Evolutionary conservation across 257 asterid species (phyloP).

Genomic region (Solanum medicagineum): DNA sequence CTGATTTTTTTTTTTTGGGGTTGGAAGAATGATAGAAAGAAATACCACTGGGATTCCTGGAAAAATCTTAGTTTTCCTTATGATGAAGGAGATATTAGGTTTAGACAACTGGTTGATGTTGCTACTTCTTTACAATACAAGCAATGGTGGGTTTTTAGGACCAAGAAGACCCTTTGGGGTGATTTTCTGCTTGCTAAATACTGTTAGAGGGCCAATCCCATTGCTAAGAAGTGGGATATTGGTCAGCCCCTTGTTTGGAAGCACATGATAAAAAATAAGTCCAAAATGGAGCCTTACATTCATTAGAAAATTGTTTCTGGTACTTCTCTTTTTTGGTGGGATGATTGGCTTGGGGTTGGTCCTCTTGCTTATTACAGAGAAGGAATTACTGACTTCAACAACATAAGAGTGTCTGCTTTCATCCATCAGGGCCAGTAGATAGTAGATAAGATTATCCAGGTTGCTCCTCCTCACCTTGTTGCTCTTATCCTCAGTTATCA

Average conservation of each 20-base stretch:
- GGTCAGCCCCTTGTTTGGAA: accelerated
- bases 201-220: too few species aligned
- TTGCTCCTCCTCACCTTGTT: too few species aligned
- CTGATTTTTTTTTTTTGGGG: too few species aligned
- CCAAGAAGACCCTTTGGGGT: background rate
- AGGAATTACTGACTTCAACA: accelerated
- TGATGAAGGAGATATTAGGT: accelerated
- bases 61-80: too few species aligned
- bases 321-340: background rate
- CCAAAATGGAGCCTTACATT: accelerated
- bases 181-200: too few species aligned
- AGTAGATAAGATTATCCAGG: too few species aligned
- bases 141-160: background rate
- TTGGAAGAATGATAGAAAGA: too few species aligned
- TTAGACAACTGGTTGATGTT: accelerated
- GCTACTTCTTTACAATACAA: background rate
- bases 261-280: accelerated
- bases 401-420: too few species aligned
- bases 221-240: background rate
- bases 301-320: accelerated
- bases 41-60: too few species aligned
- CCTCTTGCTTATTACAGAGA: accelerated
- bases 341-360: background rate
- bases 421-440: too few species aligned
- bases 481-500: too few species aligned